Percentiles rank a stretch among this genome's conserved stretches.
Conservation (phyloP, 2,329 filamentous ascomycete species). For the Exophiala bonariae region DNA sequence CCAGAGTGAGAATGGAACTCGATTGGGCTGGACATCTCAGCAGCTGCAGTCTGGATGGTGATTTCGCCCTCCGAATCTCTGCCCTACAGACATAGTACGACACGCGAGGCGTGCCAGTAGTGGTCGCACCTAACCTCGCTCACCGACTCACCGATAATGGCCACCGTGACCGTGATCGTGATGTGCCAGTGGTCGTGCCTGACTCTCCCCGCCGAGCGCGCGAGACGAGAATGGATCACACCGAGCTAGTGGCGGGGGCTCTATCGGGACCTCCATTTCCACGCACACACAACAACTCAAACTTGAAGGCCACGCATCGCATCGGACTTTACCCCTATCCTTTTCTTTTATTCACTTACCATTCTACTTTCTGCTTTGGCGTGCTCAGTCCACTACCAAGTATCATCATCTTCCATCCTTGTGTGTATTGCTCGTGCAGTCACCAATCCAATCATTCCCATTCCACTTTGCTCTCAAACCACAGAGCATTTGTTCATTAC, state of each 20-base stretch:
- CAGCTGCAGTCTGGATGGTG: no score
- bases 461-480: background rate
- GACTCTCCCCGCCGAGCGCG: background rate
- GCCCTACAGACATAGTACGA: no score
- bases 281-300: background rate
- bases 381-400: constrained; percentile 3
- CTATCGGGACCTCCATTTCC: background rate
- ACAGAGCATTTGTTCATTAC: constrained; percentile 1
- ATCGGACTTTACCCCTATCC: background rate
- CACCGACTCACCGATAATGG: constrained; percentile 2
- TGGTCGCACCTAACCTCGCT: no score
- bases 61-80: no score
- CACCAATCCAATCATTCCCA: constrained; percentile 1
- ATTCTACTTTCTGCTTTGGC: constrained; percentile 3
- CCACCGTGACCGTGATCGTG: no score
- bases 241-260: no score
- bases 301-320: background rate
- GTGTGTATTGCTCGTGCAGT: constrained; percentile 1
- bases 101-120: no score
- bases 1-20: no score
- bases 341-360: background rate
- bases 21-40: no score
- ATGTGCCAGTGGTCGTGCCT: background rate
- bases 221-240: background rate
- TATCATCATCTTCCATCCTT: constrained; percentile 1